Evolutionary conservation across 2,329 filamentous ascomycete species (phyloP), one percentile per base, ranked within the genome.

Genomic region (Paracamarosporium sp.): DNA sequence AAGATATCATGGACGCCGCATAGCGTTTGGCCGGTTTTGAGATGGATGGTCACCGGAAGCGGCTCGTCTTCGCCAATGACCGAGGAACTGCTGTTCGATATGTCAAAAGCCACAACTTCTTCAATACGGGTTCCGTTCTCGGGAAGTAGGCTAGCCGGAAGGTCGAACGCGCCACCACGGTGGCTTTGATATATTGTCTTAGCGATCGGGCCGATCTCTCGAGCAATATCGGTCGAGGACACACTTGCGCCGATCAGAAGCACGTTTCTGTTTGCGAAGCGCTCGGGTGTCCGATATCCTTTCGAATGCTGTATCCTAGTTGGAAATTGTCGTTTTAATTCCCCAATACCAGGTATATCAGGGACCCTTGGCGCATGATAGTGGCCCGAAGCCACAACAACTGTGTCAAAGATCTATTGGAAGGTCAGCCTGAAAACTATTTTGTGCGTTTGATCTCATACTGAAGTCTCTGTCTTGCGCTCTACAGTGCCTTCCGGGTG

Each of bases 1-100:
- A 92, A 80, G 0, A 92, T 80, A 15, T 79, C 76, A 64, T 92
- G 83, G 33, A 92, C 85, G 9, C 81, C 78, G 20, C 77, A 77
- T 0, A 92, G 65, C 1, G 74, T 75, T 0, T 76, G 64, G 0
- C 87, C 88, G 24, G 86, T 82, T 41, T 79, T 81, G 1, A 91
- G 74, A 0, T 80, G 76, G 1, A 87, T 74, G 0, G 71, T 80
- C 0, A 83, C 80, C 0, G 84, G 84, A 8, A 88, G 81, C 0
- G 79, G 66, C 0, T 76, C 70, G 0, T 24, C 24, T 15, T 51
- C 48, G 6, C 9, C 48, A n/a, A 43, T 15, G 2, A 20, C n/a
- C 25, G 15, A 3, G 1, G n/a, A 8, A 12, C 33, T 12, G 8
- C 17, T 31, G 2, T 31, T 22, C 11, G 59, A 41, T 1, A 55